phyloP scores from a whole-genome alignment of 108 stramenopile species.

The Skeletonema costatum region DNA sequence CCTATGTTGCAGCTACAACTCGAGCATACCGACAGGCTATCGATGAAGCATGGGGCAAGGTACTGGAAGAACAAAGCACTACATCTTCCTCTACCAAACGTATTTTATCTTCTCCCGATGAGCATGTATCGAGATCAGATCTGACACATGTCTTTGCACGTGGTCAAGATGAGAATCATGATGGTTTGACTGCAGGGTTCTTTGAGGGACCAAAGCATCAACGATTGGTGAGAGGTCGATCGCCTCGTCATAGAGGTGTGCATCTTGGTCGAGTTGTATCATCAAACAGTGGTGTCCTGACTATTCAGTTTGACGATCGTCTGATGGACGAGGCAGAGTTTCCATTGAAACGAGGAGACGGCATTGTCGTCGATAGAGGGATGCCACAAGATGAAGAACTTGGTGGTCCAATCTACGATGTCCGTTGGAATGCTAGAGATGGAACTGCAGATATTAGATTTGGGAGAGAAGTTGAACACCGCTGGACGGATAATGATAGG shows the following conservation, averaged over 20 bases:
- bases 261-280: slow-evolving; percentile 63
- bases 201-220: slow-evolving; percentile 77
- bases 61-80: slow-evolving; percentile 37
- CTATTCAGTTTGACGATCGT: slow-evolving; percentile 38
- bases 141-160: slow-evolving; percentile 73
- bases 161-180: slow-evolving; percentile 70
- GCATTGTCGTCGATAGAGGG: slow-evolving; percentile 79
- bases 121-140: slow-evolving; percentile 54
- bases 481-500: slow-evolving; percentile 58
- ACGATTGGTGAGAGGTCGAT: slow-evolving; percentile 63
- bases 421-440: slow-evolving; percentile 23
- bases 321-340: neutral
- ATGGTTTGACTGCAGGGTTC: slow-evolving; percentile 77
- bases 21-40: slow-evolving; percentile 79
- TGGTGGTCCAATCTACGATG: slow-evolving; percentile 56
- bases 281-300: slow-evolving; percentile 40
- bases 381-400: slow-evolving; percentile 71
- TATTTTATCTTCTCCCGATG: slow-evolving; percentile 37
- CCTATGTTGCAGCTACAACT: slow-evolving; percentile 80
- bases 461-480: slow-evolving; percentile 48
- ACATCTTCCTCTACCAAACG: neutral
- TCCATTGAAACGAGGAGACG: slow-evolving; percentile 70
- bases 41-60: slow-evolving; percentile 67
- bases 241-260: slow-evolving; percentile 75
- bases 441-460: slow-evolving; percentile 42